Percentiles rank a stretch among this genome's conserved stretches.
Evolutionary conservation across 257 asterid genomes (phyloP).

Genomic region (Fraxinus cuspidata): DNA sequence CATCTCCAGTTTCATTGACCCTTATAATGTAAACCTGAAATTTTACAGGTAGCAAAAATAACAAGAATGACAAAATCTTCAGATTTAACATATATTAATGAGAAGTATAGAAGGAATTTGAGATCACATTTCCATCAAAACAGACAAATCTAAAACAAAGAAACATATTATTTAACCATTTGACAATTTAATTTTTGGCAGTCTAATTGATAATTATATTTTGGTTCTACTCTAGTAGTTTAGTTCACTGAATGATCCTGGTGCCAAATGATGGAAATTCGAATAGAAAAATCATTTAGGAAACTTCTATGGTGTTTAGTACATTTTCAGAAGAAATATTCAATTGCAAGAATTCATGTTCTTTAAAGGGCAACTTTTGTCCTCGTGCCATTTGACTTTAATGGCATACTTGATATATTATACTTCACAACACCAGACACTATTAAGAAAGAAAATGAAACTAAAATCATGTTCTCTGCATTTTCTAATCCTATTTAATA

Average conservation of each 20-base stretch:
- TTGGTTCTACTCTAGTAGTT: neutral
- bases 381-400: neutral
- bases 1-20: neutral
- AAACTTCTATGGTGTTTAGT: too few species aligned
- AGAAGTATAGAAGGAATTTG: neutral
- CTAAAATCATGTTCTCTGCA: too few species aligned
- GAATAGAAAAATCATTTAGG: neutral
- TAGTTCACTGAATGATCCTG: neutral
- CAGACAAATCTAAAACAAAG: neutral
- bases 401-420: too few species aligned
- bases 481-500: neutral
- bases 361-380: neutral
- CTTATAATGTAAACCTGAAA: conserved; percentile 5
- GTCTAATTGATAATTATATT: neutral
- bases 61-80: neutral
- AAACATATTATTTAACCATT: too few species aligned
- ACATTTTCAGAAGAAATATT: neutral
- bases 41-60: neutral
- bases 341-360: neutral
- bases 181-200: neutral
- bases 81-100: neutral
- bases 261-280: neutral
- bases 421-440: too few species aligned
- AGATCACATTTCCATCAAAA: neutral
- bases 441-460: too few species aligned